phyloP scores from a whole-genome alignment of 345 rosid species.

The Reutealis trisperma region DNA sequence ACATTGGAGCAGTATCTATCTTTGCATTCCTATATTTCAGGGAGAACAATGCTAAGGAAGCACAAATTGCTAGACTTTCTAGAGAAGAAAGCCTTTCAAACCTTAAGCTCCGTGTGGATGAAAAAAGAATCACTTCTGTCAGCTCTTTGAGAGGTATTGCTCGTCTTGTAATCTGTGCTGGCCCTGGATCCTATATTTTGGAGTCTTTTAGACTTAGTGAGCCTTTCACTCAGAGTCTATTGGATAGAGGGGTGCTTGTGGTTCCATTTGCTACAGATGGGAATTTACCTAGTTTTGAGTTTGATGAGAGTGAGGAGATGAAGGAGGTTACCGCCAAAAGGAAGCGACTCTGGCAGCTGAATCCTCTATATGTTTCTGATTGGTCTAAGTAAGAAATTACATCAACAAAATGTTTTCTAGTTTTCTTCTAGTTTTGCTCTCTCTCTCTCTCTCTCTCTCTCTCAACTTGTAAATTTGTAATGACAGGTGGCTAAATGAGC shows the following conservation, averaged over 20 bases:
- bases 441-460: not conserved
- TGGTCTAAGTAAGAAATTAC: conserved; percentile 75
- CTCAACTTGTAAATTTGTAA: conserved; percentile 6
- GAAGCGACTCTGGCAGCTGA: conserved; percentile 84
- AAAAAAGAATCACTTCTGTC: conserved; percentile 60
- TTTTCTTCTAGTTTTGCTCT: not conserved
- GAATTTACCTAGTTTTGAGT: conserved; percentile 55
- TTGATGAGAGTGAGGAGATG: conserved; percentile 62
- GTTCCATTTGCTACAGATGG: conserved; percentile 82
- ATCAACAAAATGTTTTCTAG: not conserved
- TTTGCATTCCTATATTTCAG: conserved; percentile 77
- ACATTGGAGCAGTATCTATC: conserved; percentile 67
- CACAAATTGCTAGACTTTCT: conserved; percentile 78
- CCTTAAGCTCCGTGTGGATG: conserved; percentile 77
- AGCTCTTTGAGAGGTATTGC: conserved; percentile 70
- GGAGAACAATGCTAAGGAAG: conserved; percentile 73
- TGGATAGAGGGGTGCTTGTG: conserved; percentile 89
- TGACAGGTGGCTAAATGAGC: conserved; percentile 82
- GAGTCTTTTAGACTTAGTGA: conserved; percentile 78
- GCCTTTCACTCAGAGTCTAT: conserved; percentile 69
- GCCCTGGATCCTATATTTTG: conserved; percentile 59
- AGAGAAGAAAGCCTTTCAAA: conserved; percentile 90
- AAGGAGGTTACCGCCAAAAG: conserved; percentile 51
- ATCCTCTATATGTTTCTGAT: conserved; percentile 58
- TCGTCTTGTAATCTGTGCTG: conserved; percentile 88